These are phyloP conservation scores for Ettlia oleoabundans DNA, from an alignment of 139 green algal species.

Conservation along the genomic window DNA sequence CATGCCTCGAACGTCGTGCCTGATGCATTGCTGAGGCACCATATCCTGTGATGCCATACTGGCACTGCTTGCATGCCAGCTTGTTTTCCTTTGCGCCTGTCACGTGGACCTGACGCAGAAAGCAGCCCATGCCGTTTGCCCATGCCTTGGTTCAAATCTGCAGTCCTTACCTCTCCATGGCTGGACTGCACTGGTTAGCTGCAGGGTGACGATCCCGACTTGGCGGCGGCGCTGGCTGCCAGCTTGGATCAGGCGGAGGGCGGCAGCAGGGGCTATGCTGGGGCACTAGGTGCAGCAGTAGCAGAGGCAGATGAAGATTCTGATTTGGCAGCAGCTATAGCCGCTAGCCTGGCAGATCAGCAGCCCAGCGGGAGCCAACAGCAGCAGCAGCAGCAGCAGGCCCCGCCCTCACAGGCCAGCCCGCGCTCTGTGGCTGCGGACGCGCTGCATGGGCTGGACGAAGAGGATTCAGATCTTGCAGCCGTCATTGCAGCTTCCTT, in stretches of 20 bases:
- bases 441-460: neutral
- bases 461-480: constrained; percentile 66
- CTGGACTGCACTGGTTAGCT: no score
- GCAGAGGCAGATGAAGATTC: constrained; percentile 50
- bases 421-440: neutral
- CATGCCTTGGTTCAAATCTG: no score
- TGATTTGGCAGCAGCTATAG: constrained; percentile 71
- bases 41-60: no score
- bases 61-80: no score
- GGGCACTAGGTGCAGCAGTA: neutral
- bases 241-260: constrained; percentile 35
- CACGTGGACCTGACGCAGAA: no score
- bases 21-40: no score
- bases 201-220: constrained; percentile 48
- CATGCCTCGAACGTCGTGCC: no score
- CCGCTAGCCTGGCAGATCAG: constrained; percentile 58
- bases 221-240: constrained; percentile 44
- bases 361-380: neutral
- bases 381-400: constrained; percentile 6
- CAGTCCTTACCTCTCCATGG: no score
- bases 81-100: no score
- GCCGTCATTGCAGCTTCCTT: constrained; percentile 72
- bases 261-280: neutral
- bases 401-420: neutral
- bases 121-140: no score